Percentiles rank a stretch among this genome's conserved stretches.
These are phyloP conservation scores for Pinus taeda DNA, from an alignment of 75 land plant species.

Conservation along the genomic window DNA sequence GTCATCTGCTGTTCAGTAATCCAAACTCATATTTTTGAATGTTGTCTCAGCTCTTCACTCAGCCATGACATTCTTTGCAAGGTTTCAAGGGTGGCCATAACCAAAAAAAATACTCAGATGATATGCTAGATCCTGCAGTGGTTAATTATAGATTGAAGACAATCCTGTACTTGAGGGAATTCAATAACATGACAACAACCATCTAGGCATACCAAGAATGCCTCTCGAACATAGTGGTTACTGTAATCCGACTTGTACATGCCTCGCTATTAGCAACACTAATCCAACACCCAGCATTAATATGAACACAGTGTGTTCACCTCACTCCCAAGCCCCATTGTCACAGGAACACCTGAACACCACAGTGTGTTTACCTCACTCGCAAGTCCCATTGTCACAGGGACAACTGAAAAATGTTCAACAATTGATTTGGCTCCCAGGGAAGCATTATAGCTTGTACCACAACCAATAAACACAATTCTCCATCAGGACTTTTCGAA, in stretches of 20 bases:
- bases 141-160: slow-evolving; percentile 92
- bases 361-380: no score
- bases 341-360: slow-evolving; percentile 69
- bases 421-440: slow-evolving; percentile 85
- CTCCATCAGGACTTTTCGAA: slow-evolving; percentile 21
- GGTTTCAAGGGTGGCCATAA: slow-evolving; percentile 86
- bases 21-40: no score
- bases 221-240: slow-evolving; percentile 92
- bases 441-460: slow-evolving; percentile 98
- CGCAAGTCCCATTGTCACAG: no score
- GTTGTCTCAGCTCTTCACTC: slow-evolving; percentile 24
- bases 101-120: slow-evolving; percentile 84
- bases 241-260: slow-evolving; percentile 95
- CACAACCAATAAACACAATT: slow-evolving; percentile 96
- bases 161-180: slow-evolving; percentile 87
- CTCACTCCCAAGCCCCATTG: slow-evolving; percentile 95
- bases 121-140: slow-evolving; percentile 83
- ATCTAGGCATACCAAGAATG: slow-evolving; percentile 52
- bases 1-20: no score
- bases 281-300: slow-evolving; percentile 97
- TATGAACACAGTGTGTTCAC: slow-evolving; percentile 92
- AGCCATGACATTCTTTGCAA: slow-evolving; percentile 95
- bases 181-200: slow-evolving; percentile 77
- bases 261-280: slow-evolving; percentile 99
- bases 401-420: slow-evolving; percentile 68